Conservation (phyloP, 164 flowering plant genomes). For the Buxus sempervirens region DNA sequence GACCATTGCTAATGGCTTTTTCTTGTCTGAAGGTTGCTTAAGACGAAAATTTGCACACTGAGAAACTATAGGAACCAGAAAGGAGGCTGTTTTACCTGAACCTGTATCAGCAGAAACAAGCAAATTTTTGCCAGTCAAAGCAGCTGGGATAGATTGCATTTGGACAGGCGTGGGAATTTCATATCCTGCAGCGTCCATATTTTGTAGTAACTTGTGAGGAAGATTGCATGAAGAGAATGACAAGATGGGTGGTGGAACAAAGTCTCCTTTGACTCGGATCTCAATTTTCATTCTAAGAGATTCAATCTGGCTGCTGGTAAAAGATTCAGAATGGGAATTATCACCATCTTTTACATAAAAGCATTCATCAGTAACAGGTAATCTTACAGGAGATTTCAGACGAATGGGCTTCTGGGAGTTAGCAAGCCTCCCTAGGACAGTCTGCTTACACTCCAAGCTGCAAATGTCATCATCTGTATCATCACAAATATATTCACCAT, state of each 20-base stretch:
- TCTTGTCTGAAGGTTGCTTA: slow-evolving; percentile 19
- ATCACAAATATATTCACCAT: slow-evolving; percentile 93
- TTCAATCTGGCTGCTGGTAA: slow-evolving; percentile 34
- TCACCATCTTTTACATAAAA: slow-evolving; percentile 58
- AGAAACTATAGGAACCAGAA: slow-evolving; percentile 70
- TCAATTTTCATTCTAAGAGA: slow-evolving; percentile 52
- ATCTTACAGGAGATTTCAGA: slow-evolving; percentile 26
- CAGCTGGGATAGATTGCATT: slow-evolving; percentile 95
- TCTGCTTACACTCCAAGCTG: slow-evolving; percentile 75
- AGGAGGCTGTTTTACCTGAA: slow-evolving; percentile 88
- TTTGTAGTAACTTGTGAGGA: slow-evolving; percentile 59
- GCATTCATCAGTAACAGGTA: slow-evolving; percentile 76
- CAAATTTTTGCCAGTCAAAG: slow-evolving; percentile 63
- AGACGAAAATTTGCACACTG: slow-evolving; percentile 37
- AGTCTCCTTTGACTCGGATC: slow-evolving; percentile 56
- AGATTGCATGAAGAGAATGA: slow-evolving; percentile 66
- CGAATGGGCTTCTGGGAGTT: slow-evolving; percentile 22
- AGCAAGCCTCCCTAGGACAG: slow-evolving; percentile 37
- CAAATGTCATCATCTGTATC: slow-evolving; percentile 92
- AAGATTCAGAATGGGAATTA: slow-evolving; percentile 16
- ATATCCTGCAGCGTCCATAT: slow-evolving; percentile 69
- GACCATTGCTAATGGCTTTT: slow-evolving; percentile 71
- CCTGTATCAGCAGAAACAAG: slow-evolving; percentile 93
- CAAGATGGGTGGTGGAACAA: slow-evolving; percentile 50
- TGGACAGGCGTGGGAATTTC: slow-evolving; percentile 90